Percentiles rank a stretch among this genome's conserved stretches.
phyloP scores from a whole-genome alignment of 1,284 basidiomycete species.

The Puccinia coronata region DNA sequence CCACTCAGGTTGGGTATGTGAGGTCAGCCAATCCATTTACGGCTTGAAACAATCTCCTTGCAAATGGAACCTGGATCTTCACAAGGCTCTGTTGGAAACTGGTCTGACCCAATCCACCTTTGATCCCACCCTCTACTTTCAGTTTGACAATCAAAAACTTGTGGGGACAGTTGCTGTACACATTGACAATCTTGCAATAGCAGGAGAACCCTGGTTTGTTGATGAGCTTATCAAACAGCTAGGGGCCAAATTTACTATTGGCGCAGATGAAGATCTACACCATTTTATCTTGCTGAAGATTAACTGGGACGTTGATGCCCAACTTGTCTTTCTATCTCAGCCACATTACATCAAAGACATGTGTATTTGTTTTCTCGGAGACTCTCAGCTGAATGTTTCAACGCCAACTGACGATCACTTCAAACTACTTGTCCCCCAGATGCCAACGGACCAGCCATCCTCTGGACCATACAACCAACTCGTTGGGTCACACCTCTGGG shows the following conservation, averaged over 20 bases:
- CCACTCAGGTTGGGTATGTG: constrained; percentile 15
- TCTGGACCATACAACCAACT: too few relatives aligned
- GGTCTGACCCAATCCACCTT: background rate
- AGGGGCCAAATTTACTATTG: background rate
- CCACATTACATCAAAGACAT: background rate
- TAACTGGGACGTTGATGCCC: background rate
- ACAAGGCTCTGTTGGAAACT: background rate
- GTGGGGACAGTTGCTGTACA: too few relatives aligned
- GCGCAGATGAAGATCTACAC: background rate
- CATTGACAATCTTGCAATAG: too few relatives aligned
- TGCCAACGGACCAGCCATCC: background rate
- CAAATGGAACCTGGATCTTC: constrained; percentile 10
- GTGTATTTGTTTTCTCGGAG: background rate
- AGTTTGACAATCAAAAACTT: too few relatives aligned
- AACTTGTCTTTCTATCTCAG: background rate
- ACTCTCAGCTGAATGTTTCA: background rate
- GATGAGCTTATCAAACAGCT: background rate
- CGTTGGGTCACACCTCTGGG: background rate
- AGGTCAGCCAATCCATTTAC: constrained; percentile 6
- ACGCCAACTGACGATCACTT: background rate
- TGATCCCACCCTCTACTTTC: constrained; percentile 8
- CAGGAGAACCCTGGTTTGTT: background rate
- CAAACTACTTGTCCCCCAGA: background rate
- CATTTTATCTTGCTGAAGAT: constrained; percentile 13
- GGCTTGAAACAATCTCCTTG: constrained; percentile 6